Evolutionary conservation across 1,284 basidiomycete species (phyloP).

Genomic region (Ceratobasidium sp.): DNA sequence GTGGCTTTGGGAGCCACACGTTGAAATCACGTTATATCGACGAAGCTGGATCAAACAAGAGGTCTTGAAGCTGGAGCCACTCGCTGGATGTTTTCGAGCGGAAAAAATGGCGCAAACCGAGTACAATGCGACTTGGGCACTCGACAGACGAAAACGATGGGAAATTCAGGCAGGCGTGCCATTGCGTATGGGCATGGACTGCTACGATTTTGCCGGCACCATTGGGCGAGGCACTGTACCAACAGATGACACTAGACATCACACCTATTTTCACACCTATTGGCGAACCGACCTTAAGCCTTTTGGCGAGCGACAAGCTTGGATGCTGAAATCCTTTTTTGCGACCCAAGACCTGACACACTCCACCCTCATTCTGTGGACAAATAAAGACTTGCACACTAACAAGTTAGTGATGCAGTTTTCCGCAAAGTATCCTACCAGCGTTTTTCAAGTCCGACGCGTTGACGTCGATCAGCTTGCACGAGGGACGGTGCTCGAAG

Average conservation of each 20-base stretch:
- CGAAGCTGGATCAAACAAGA: conserved; percentile 80
- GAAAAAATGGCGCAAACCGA: conserved; percentile 65
- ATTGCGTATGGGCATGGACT: conserved; percentile 83
- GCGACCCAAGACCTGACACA: conserved; percentile 82
- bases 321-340: conserved; percentile 90
- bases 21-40: conserved; percentile 83
- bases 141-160: conserved; percentile 72
- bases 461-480: conserved; percentile 79
- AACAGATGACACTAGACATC: conserved; percentile 58
- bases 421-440: conserved; percentile 70
- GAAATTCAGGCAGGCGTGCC: conserved; percentile 83
- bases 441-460: conserved; percentile 73
- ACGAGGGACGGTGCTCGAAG: conserved; percentile 79
- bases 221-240: conserved; percentile 60
- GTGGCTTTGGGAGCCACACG: conserved; percentile 79
- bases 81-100: conserved; percentile 81
- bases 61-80: conserved; percentile 70
- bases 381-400: conserved; percentile 78
- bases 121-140: conserved; percentile 68
- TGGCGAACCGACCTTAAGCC: conserved; percentile 88
- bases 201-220: conserved; percentile 88
- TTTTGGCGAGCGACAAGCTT: conserved; percentile 84
- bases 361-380: conserved; percentile 85
- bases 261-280: conserved; percentile 85
- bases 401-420: conserved; percentile 76